These are phyloP conservation scores for Nothophaeocryptopus gaeumannii DNA, from an alignment of 2,329 filamentous ascomycete species.

Conservation along the genomic window DNA sequence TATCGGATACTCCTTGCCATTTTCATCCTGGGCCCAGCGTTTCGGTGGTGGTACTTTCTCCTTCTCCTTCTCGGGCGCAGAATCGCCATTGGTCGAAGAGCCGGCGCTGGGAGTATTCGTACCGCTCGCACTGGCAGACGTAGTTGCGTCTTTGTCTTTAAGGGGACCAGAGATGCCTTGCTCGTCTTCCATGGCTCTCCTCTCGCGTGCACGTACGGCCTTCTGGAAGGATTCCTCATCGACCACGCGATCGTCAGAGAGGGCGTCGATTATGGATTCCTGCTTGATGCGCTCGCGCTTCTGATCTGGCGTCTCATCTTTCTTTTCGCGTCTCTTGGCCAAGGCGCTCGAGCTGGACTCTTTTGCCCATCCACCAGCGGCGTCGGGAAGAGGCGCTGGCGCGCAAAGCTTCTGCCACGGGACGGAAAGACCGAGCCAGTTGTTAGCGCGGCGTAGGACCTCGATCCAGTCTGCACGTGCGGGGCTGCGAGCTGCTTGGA, in stretches of 20 bases:
- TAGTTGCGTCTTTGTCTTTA: constrained; percentile 27
- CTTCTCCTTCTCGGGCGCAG: background rate
- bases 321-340: constrained; percentile 22
- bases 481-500: constrained; percentile 68
- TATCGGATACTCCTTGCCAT: constrained; percentile 67
- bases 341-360: constrained; percentile 23
- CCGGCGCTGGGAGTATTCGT: constrained; percentile 3
- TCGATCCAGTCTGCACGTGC: constrained; percentile 79
- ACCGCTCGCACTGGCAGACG: constrained; percentile 5
- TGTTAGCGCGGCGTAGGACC: constrained; percentile 63
- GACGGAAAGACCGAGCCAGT: constrained; percentile 65
- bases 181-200: constrained; percentile 56
- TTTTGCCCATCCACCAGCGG: constrained; percentile 34
- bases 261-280: constrained; percentile 64
- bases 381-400: constrained; percentile 43
- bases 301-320: constrained; percentile 50
- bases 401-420: constrained; percentile 70
- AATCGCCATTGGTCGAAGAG: constrained; percentile 10
- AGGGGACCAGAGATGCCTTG: constrained; percentile 38
- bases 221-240: constrained; percentile 65
- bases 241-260: constrained; percentile 65
- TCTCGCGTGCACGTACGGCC: constrained; percentile 61
- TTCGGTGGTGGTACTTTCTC: constrained; percentile 41
- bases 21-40: constrained; percentile 63
- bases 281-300: constrained; percentile 60